These are phyloP conservation scores for Lactifluus echinatus DNA, from an alignment of 768 basidiomycete species.

Conservation along the genomic window DNA sequence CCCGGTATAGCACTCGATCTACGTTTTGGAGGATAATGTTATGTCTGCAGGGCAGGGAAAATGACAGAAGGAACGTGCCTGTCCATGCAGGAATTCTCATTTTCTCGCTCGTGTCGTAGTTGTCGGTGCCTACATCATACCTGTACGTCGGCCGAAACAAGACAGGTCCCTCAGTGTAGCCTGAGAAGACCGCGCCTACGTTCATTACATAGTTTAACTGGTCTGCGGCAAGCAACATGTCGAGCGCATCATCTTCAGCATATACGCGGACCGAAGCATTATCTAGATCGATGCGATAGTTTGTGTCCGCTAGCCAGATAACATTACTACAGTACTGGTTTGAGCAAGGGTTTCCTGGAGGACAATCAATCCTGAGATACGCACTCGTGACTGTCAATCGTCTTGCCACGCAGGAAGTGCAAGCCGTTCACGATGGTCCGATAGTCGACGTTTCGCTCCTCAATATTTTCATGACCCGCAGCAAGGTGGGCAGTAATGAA, in stretches of 20 bases:
- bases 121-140: conserved; percentile 73
- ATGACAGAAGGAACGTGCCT: conserved; percentile 39
- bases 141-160: conserved; percentile 95
- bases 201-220: conserved; percentile 80
- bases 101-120: conserved; percentile 95
- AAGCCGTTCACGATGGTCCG: conserved; percentile 76
- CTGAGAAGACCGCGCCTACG: conserved; percentile 61
- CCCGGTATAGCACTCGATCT: conserved; percentile 92
- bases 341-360: not conserved
- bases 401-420: conserved; percentile 85
- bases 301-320: conserved; percentile 91
- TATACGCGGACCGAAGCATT: conserved; percentile 72
- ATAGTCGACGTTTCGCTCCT: conserved; percentile 90
- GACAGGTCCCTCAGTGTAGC: conserved; percentile 83
- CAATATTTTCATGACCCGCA: conserved; percentile 86
- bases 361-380: conserved; percentile 24
- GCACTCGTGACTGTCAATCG: conserved; percentile 84
- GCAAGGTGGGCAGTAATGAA: conserved; percentile 95
- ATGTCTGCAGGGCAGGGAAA: conserved; percentile 16
- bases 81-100: conserved; percentile 97
- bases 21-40: not conserved
- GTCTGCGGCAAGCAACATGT: conserved; percentile 69
- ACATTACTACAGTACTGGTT: conserved; percentile 55
- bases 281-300: conserved; percentile 86
- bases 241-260: conserved; percentile 56